A percentile compares a stretch with the other conserved stretches of the same genome.
Evolutionary conservation across 768 basidiomycete species (phyloP).

Genomic region (Candolleomyces aberdarensis): DNA sequence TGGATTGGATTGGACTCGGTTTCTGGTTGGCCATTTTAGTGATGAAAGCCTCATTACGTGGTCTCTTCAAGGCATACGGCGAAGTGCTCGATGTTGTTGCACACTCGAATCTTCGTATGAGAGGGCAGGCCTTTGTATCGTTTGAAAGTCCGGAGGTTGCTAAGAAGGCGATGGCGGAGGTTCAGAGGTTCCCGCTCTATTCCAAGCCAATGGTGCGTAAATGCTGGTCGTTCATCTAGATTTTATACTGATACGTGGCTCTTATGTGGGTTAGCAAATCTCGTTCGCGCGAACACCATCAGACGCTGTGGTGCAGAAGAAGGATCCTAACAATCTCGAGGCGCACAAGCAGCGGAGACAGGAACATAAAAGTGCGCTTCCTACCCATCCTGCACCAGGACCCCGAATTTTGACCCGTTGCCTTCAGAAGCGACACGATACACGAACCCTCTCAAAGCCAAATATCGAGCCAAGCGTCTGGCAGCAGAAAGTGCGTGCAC

Average conservation of each 20-base stretch:
- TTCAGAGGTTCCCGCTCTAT: conserved; percentile 91
- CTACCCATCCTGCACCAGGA: neutral
- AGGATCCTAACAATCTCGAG: conserved; percentile 67
- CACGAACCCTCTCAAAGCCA: conserved; percentile 86
- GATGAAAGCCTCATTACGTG: conserved; percentile 81
- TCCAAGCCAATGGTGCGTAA: conserved; percentile 88
- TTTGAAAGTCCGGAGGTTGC: conserved; percentile 64
- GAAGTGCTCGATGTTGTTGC: conserved; percentile 94
- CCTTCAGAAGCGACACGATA: conserved; percentile 72
- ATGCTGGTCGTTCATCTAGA: neutral
- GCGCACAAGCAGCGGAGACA: conserved; percentile 69
- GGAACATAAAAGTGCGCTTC: conserved; percentile 78
- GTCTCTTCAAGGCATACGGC: conserved; percentile 91
- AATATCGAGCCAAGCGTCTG: conserved; percentile 76
- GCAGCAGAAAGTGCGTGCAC: conserved; percentile 68
- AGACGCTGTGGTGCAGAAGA: conserved; percentile 81
- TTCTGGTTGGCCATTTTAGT: conserved; percentile 41
- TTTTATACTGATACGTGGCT: conserved; percentile 5
- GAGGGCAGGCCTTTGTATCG: conserved; percentile 95
- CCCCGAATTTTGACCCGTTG: neutral
- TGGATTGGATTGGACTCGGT: neutral
- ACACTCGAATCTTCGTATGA: conserved; percentile 92
- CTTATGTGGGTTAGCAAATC: conserved; percentile 66
- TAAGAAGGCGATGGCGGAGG: conserved; percentile 80
- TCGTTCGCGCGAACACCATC: conserved; percentile 87